These are phyloP conservation scores for Lipomyces starkeyi DNA, from an alignment of 805 yeast species.

Conservation along the genomic window DNA sequence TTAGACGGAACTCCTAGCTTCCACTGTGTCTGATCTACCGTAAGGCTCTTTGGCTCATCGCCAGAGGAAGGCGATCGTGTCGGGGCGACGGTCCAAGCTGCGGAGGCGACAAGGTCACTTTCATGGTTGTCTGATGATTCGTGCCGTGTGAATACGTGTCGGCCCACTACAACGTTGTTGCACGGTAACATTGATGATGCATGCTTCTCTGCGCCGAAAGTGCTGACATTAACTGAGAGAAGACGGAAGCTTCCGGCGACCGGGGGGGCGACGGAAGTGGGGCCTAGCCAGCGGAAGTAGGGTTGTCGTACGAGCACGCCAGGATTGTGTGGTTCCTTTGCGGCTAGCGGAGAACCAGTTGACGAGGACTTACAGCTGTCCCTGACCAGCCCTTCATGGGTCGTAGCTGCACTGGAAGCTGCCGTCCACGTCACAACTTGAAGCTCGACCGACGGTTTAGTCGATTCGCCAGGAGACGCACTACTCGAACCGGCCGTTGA, in stretches of 20 bases:
- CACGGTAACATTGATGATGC: constrained; percentile 1
- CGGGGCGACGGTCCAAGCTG: background rate
- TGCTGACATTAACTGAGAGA: constrained; percentile 41
- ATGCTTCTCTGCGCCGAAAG: constrained; percentile 13
- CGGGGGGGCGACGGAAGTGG: constrained; percentile 45
- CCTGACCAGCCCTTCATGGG: background rate
- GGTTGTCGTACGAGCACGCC: constrained; percentile 39
- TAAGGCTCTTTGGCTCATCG: background rate
- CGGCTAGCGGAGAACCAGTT: background rate
- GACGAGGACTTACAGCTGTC: background rate
- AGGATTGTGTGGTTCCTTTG: background rate
- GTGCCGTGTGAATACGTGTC: constrained; percentile 18
- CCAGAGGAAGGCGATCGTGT: background rate
- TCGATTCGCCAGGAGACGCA: too few species aligned
- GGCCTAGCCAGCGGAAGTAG: constrained; percentile 44
- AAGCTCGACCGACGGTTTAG: background rate
- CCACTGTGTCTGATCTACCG: constrained; percentile 10
- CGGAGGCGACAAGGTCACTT: background rate
- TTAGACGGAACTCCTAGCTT: constrained; percentile 26
- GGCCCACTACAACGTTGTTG: constrained; percentile 11
- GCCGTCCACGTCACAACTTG: too few species aligned
- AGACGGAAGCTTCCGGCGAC: constrained; percentile 40
- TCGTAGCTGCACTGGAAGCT: background rate
- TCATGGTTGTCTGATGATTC: background rate
- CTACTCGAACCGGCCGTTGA: too few species aligned